Percentiles rank a stretch among this genome's conserved stretches.
Evolutionary conservation across 768 basidiomycete species (phyloP).

Genomic region (Suillus fuscotomentosus): DNA sequence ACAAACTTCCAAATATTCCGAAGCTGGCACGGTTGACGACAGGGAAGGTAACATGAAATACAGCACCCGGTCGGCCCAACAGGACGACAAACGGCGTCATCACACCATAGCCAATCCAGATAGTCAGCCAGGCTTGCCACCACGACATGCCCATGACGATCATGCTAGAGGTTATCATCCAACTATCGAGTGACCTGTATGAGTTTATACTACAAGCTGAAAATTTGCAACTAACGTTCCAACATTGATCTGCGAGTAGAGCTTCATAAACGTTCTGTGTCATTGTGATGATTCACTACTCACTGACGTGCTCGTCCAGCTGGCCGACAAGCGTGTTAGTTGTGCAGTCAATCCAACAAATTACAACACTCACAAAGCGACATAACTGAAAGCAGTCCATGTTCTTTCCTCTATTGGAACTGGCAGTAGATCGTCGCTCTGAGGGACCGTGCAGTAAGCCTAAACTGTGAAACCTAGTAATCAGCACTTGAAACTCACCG

Average conservation of each 20-base stretch:
- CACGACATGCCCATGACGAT: conserved; percentile 62
- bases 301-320: conserved; percentile 68
- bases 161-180: conserved; percentile 72
- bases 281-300: conserved; percentile 1
- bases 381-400: conserved; percentile 60
- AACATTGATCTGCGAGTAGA: neutral
- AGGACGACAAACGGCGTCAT: conserved; percentile 65
- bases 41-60: conserved; percentile 68
- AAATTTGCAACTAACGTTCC: conserved; percentile 1
- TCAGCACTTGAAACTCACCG: conserved; percentile 30
- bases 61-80: conserved; percentile 69
- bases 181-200: conserved; percentile 35
- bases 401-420: conserved; percentile 55
- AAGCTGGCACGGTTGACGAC: conserved; percentile 67
- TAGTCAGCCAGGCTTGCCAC: conserved; percentile 80
- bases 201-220: neutral
- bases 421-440: conserved; percentile 67
- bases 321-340: neutral
- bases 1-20: conserved; percentile 68
- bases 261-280: neutral
- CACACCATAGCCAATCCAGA: conserved; percentile 58
- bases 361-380: conserved; percentile 46
- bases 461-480: neutral
- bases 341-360: neutral
- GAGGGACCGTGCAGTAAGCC: conserved; percentile 9